A percentile compares a stretch with the other conserved stretches of the same genome.
phyloP scores from a whole-genome alignment of 2,329 filamentous ascomycete species.

The Penicillium sp. region DNA sequence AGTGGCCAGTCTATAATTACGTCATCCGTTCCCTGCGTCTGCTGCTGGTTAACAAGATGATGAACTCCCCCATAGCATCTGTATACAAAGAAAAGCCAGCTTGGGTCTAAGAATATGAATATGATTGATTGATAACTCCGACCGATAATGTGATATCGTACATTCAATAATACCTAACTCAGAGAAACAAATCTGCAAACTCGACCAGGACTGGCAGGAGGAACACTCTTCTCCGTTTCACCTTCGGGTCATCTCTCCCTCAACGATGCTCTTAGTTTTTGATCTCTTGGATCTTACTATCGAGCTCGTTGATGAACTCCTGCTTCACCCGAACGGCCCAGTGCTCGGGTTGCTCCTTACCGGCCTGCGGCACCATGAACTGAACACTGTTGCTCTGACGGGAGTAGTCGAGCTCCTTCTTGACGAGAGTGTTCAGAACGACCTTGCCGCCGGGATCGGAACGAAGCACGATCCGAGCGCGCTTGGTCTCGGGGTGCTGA shows the following conservation, averaged over 20 bases:
- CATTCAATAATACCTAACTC: slow-evolving; percentile 7
- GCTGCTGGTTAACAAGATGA: too few relatives aligned
- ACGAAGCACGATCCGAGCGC: slow-evolving; percentile 69
- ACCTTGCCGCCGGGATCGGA: slow-evolving; percentile 75
- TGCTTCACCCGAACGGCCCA: slow-evolving; percentile 72
- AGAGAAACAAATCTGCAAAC: slow-evolving; percentile 2
- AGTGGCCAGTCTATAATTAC: too few relatives aligned
- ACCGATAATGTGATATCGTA: slow-evolving; percentile 20
- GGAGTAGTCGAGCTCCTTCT: slow-evolving; percentile 65
- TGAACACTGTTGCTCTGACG: slow-evolving; percentile 51
- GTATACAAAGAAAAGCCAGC: background rate
- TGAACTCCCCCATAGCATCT: too few relatives aligned
- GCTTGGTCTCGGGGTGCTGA: slow-evolving; percentile 69
- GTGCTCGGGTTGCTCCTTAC: slow-evolving; percentile 62
- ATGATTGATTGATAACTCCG: slow-evolving; percentile 2
- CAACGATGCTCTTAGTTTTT: slow-evolving; percentile 18
- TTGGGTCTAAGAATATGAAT: too few relatives aligned
- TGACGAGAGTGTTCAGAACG: slow-evolving; percentile 69
- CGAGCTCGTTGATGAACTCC: slow-evolving; percentile 15
- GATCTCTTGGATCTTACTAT: slow-evolving; percentile 19
- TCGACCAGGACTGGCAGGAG: background rate
- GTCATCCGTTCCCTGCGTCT: too few relatives aligned
- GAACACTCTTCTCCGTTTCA: background rate
- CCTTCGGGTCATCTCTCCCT: background rate
- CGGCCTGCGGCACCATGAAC: slow-evolving; percentile 55